Base-by-base conservation (phyloP, 2,329 filamentous ascomycete species). In the Aspergillus aculeatinus region DNA sequence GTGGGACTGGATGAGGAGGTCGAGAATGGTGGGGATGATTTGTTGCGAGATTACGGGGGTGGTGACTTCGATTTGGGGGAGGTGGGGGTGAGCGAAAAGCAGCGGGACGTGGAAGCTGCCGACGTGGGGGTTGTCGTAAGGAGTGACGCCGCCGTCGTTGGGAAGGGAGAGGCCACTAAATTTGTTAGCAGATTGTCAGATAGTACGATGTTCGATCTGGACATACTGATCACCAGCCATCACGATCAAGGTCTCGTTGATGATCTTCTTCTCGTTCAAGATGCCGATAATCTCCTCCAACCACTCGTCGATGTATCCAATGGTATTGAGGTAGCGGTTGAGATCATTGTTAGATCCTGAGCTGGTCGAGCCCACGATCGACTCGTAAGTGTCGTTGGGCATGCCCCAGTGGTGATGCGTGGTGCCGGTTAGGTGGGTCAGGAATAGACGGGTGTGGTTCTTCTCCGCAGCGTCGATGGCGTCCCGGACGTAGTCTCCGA, bases 141-240 rank as follows among this genome's bases (percentile, higher is more conserved):
- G 67, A 12, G 72, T 72, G 35, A 73, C 63, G 9, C 72, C 72
- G 11, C 72, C 70, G 55, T 75, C 69, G 47, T 74, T 73, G n/a
- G 72, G 73, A 9, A 75, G 68, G 2, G 72, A 75, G 10, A 75
- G 60, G 21, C 71, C 72, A 57, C 68, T 70, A 39, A 23, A 10
- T 16, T 6, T 9, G 51, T 63, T 56, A 61, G 60, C 53, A 31
- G 21, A 2, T 47, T 12, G 9, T 25, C 42, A 35, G 19, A 21
- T 11, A 49, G 42, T 52, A 23, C 12, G 5, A 0, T 1, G 6
- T 2, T 1, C 4, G 4, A 48, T 12, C 11, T 12, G 33, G 49
- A 68, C 68, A 48, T 68, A 70, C 68, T 75, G 73, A 49, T 75
- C 73, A 25, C 73, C 73, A 4, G 70, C 68, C 68, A 75, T 72